Percentiles rank a stretch among this genome's conserved stretches.
phyloP scores from a whole-genome alignment of 805 yeast species.

The Blastobotrys muscicola region DNA sequence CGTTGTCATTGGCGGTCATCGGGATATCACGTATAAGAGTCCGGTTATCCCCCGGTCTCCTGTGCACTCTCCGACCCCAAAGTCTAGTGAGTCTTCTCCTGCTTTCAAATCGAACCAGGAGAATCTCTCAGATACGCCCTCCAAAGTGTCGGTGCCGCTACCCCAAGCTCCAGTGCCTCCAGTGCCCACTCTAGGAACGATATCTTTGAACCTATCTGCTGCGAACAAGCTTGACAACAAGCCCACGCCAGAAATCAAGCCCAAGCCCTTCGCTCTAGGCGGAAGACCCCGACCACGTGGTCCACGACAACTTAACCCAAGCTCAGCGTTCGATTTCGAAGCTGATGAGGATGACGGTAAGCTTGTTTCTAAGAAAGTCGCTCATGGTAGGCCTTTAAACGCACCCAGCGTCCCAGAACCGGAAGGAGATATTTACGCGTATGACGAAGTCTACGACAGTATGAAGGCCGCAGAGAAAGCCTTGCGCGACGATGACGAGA shows the following conservation, averaged over 20 bases:
- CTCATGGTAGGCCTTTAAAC: slow-evolving; percentile 3
- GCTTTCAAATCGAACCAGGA: neutral
- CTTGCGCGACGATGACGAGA: slow-evolving; percentile 2
- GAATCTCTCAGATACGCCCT: too few species aligned
- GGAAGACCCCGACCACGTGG: neutral
- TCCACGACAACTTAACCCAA: slow-evolving; percentile 1
- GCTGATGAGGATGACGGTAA: slow-evolving; percentile 2
- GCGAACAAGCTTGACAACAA: too few species aligned
- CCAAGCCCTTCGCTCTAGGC: neutral
- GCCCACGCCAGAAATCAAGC: neutral
- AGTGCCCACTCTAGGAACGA: too few species aligned
- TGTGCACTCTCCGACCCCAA: slow-evolving; percentile 3
- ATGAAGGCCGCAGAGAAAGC: slow-evolving; percentile 26
- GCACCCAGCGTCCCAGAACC: slow-evolving; percentile 4
- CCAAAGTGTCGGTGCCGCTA: too few species aligned
- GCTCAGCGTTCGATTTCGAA: slow-evolving; percentile 6
- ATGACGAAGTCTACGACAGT: slow-evolving; percentile 41
- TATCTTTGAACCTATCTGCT: too few species aligned
- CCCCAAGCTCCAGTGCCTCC: too few species aligned
- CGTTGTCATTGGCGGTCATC: slow-evolving; percentile 43
- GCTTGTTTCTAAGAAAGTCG: slow-evolving; percentile 5
- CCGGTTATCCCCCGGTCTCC: slow-evolving; percentile 5
- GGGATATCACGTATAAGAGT: slow-evolving; percentile 34
- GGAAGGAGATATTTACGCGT: slow-evolving; percentile 25
- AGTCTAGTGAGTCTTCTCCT: slow-evolving; percentile 1